Base-by-base conservation (phyloP, 495 filamentous ascomycete species). In the Jackrogersella multiformis region DNA sequence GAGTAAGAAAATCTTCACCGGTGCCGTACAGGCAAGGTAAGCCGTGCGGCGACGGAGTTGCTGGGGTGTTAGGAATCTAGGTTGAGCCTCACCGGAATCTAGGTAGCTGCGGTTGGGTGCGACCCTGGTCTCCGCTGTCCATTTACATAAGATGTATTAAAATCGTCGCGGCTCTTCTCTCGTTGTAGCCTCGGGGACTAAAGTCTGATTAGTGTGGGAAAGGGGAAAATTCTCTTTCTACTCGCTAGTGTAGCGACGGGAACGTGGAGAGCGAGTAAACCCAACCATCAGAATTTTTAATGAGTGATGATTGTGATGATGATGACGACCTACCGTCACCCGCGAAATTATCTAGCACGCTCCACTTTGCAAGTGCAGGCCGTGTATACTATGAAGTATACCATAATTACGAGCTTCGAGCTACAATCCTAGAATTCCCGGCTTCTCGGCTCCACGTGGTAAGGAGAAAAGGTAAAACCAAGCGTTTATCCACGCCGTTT, bases 341-440 rank as follows among this genome's bases (percentile, higher is more conserved):
- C 67, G 67, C 46, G 67, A 70, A 70, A 70, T 70, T 70, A 65
- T 70, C 67, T 70, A 48, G 67, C 44, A 48, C 52, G 53, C 61
- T 70, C 67, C 67, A 70, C 67, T 41, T 61, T 54, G 42, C 36
- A 65, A 57, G 67, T 45, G 28, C 26, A 34, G 42, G 56, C 24
- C 42, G 64, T 61, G 52, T 61, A 49, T 46, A 35, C 56, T 20
- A n/a, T n/a, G n/a, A n/a, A n/a, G n/a, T n/a, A n/a, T 23, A 30
- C 24, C 12, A 12, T 36, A 24, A 23, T n/a, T 56, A 28, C 39
- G 15, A 41, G 15, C 20, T 24, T 61, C 42, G 2, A 2, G 12
- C 10, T 1, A 21, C 6, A 5, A 52, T 34, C 32, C 21, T 51
- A 60, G 54, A 46, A 62, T 55, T 62, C 65, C 67, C 61, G 53